Conservation (phyloP, 352 stramenopile genomes). For the Pythium folliculosum region DNA sequence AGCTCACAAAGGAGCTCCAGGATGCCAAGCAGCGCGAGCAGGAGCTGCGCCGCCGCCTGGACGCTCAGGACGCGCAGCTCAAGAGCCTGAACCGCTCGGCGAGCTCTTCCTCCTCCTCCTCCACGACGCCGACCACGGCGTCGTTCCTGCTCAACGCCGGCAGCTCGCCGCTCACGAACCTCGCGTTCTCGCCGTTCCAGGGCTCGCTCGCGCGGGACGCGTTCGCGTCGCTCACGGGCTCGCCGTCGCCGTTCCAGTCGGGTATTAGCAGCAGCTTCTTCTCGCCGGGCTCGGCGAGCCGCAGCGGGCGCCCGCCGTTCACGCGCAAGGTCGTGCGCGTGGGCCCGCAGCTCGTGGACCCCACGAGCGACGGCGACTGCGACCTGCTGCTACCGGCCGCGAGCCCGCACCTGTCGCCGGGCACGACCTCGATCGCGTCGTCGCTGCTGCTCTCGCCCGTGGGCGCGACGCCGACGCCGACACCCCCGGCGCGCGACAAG, state of each 20-base stretch:
- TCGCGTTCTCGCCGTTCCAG: slow-evolving; percentile 30
- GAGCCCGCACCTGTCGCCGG: slow-evolving; percentile 22
- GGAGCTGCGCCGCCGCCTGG: slow-evolving; percentile 30
- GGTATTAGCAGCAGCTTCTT: slow-evolving; percentile 12
- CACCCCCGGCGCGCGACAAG: slow-evolving; percentile 13
- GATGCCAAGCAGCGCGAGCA: slow-evolving; percentile 28
- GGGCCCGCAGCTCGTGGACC: slow-evolving; percentile 33
- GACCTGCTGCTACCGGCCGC: slow-evolving; percentile 13
- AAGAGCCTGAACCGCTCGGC: slow-evolving; percentile 17
- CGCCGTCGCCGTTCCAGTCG: slow-evolving; percentile 28
- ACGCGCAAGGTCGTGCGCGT: slow-evolving; percentile 23
- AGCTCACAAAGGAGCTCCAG: slow-evolving; percentile 29
- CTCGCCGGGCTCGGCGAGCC: slow-evolving; percentile 19
- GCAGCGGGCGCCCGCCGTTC: slow-evolving; percentile 23
- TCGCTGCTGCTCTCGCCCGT: slow-evolving; percentile 29
- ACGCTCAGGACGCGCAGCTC: slow-evolving; percentile 31
- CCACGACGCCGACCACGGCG: background rate
- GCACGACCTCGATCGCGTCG: slow-evolving; percentile 28
- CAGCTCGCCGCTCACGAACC: slow-evolving; percentile 30
- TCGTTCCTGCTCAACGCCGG: slow-evolving; percentile 21
- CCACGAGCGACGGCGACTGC: slow-evolving; percentile 16
- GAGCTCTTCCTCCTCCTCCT: background rate
- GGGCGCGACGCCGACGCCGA: background rate
- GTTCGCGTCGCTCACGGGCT: slow-evolving; percentile 20
- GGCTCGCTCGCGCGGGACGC: slow-evolving; percentile 14